These are phyloP conservation scores for Penicillium sumatraense DNA, from an alignment of 2,329 filamentous ascomycete species.

Conservation along the genomic window DNA sequence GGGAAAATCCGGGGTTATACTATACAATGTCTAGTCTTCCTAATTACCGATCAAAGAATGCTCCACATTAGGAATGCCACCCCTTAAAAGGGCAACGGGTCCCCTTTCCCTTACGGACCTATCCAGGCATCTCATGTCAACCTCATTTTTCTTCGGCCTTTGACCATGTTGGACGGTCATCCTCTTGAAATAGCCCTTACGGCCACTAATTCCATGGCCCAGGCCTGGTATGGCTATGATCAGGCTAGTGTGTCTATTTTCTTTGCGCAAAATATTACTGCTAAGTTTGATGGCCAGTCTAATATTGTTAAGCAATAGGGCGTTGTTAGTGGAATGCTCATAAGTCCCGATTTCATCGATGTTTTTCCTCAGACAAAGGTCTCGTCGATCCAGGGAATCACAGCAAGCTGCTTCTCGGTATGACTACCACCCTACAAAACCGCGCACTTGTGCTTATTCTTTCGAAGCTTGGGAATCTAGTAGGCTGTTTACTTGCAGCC, in stretches of 20 bases:
- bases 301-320: neutral
- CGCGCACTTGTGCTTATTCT: neutral
- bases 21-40: neutral
- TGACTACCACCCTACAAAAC: neutral
- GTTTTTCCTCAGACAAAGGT: neutral
- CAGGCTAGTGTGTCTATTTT: neutral
- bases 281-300: neutral
- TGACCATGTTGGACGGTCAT: neutral
- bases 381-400: neutral
- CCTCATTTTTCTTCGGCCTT: neutral
- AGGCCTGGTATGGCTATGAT: neutral
- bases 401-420: neutral
- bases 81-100: neutral
- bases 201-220: neutral
- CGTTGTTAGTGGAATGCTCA: neutral
- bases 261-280: too few relatives aligned
- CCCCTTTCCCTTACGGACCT: neutral
- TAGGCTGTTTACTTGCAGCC: neutral
- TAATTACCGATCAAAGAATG: neutral
- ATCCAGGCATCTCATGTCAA: neutral
- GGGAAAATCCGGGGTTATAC: neutral
- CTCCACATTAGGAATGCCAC: neutral
- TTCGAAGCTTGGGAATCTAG: neutral
- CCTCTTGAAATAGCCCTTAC: neutral
- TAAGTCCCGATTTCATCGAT: neutral